These are phyloP conservation scores for Neopestalotiopsis clavispora DNA, from an alignment of 2,329 filamentous ascomycete genomes.

Conservation along the genomic window DNA sequence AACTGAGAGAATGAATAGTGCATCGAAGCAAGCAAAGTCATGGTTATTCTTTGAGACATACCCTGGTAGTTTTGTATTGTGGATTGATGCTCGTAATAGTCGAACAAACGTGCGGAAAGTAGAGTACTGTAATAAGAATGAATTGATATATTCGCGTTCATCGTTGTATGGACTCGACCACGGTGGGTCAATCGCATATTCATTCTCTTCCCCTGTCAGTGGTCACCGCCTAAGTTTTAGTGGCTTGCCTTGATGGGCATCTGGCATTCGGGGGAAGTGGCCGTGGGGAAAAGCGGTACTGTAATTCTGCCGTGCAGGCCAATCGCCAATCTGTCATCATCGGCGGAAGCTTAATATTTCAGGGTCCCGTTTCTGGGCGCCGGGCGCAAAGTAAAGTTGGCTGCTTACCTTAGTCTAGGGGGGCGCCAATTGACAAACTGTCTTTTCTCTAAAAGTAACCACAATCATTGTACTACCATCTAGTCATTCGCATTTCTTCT, in stretches of 20 bases:
- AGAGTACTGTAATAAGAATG: too few relatives aligned
- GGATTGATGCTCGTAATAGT: too few relatives aligned
- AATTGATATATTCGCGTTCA: too few relatives aligned
- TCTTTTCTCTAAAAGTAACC: background rate
- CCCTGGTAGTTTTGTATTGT: too few relatives aligned
- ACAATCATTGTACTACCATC: too few relatives aligned
- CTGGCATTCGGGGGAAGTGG: conserved; percentile 16
- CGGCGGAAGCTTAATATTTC: conserved; percentile 13
- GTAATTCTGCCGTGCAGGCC: conserved; percentile 32
- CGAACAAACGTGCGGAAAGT: background rate
- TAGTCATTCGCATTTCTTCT: background rate
- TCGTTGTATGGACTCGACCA: too few relatives aligned
- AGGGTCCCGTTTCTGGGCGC: conserved; percentile 6
- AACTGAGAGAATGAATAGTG: conserved; percentile 5
- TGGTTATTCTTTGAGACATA: background rate
- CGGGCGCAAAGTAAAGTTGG: background rate
- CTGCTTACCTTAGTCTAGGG: background rate
- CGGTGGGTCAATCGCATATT: too few relatives aligned
- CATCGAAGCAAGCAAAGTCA: background rate
- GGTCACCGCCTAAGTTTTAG: conserved; percentile 22
- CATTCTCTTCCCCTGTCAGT: background rate
- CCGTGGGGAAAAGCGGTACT: conserved; percentile 18
- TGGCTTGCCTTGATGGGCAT: conserved; percentile 6
- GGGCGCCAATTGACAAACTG: background rate
- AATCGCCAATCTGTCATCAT: conserved; percentile 35